Evolutionary conservation across 106 monocot genomes (phyloP).

Genomic region (Posidonia australis): DNA sequence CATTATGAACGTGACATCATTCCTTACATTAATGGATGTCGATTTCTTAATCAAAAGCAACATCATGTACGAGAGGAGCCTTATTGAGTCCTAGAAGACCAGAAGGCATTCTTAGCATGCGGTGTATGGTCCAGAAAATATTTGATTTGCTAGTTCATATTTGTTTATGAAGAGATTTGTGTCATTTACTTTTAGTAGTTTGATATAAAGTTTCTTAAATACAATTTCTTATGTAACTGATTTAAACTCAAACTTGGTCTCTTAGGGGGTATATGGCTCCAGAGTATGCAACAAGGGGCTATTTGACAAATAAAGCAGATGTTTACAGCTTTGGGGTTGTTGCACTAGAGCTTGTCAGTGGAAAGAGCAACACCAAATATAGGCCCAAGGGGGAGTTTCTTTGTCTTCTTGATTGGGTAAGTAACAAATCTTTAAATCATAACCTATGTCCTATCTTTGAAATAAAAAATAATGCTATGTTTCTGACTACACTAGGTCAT

Average conservation of each 20-base stretch:
- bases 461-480: background rate
- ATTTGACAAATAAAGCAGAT: conserved; percentile 21
- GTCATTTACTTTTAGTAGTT: background rate
- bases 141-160: too few relatives aligned
- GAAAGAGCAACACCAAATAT: conserved; percentile 12
- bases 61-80: too few relatives aligned
- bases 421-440: background rate
- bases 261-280: conserved; percentile 20
- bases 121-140: too few relatives aligned
- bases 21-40: too few relatives aligned
- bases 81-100: too few relatives aligned
- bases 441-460: background rate
- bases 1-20: too few relatives aligned
- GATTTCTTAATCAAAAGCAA: too few relatives aligned
- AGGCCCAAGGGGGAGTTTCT: conserved; percentile 15
- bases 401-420: conserved; percentile 25
- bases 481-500: too few relatives aligned
- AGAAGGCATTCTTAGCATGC: too few relatives aligned
- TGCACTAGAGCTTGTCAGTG: conserved; percentile 13
- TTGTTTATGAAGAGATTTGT: too few relatives aligned
- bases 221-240: background rate
- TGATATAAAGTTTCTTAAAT: background rate
- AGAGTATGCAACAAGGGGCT: conserved; percentile 22
- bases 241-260: background rate
- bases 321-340: conserved; percentile 28